phyloP scores from a whole-genome alignment of 169 alveolate genomes.

The Hepatocystis sp. region DNA sequence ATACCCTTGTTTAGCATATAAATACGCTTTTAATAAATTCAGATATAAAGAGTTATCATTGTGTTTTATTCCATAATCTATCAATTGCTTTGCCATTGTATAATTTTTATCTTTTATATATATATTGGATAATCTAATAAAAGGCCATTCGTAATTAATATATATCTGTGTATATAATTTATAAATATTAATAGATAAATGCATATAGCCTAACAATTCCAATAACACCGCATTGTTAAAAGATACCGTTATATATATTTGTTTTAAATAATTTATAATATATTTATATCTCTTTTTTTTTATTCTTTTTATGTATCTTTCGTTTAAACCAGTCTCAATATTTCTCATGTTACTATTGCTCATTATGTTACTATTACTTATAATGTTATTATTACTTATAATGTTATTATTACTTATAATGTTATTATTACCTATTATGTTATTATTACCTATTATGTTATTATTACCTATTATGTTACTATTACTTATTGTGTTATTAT shows the following conservation, averaged over 20 bases:
- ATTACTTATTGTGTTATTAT: too few relatives aligned
- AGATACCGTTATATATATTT: conserved; percentile 22
- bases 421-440: too few relatives aligned
- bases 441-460: too few relatives aligned
- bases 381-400: too few relatives aligned
- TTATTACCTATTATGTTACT: too few relatives aligned
- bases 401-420: too few relatives aligned
- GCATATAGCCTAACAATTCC: conserved; percentile 31
- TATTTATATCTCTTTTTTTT: conserved; percentile 25
- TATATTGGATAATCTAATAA: conserved; percentile 39
- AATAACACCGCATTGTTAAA: conserved; percentile 34
- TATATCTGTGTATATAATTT: conserved; percentile 45
- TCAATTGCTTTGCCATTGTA: conserved; percentile 38
- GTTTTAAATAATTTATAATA: conserved; percentile 61
- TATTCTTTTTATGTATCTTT: conserved; percentile 16
- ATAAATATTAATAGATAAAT: conserved; percentile 23
- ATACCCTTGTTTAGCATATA: conserved; percentile 26
- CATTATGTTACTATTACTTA: too few relatives aligned
- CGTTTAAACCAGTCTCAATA: neutral
- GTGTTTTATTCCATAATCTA: conserved; percentile 27
- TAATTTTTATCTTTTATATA: conserved; percentile 39
- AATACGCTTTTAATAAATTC: conserved; percentile 23
- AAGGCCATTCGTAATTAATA: conserved; percentile 44
- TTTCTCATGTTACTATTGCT: too few relatives aligned
- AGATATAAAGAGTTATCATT: conserved; percentile 25